Evolutionary conservation across 306 rosid species (phyloP), one percentile per base, ranked within the genome.

Genomic region (Prunus padus): DNA sequence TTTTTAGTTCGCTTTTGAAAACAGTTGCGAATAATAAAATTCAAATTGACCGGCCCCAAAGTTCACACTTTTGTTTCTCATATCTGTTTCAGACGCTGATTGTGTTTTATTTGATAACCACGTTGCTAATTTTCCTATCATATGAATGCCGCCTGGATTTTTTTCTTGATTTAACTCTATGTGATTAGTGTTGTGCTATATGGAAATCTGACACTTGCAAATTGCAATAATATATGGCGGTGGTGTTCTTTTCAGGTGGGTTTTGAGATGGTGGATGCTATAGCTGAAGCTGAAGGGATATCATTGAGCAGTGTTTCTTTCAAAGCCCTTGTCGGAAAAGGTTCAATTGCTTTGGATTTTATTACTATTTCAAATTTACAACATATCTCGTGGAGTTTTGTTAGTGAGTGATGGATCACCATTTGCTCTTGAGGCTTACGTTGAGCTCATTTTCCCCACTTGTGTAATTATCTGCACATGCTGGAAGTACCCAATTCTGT

Each of bases 221-320:
- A 37, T 37, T 37, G 42, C 42, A 37, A 37, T 37, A 37, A 11
- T 13, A 13, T 63, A n/a, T 14, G 23, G 47, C 33, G 74, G 66
- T 54, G 64, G 3, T 31, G 19, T 18, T 65, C 40, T 63, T 63
- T 76, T 86, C 83, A 94, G 98, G 95, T 92, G 85, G 98, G 98
- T 46, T 92, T 95, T 78, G 97, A 89, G 86, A 86, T 95, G 96
- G 92, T 95, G 84, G 97, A 95, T 83, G 42, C 89, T 69, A 88
- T 94, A 54, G 98, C 97, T 61, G 96, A 88, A 84, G 89, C 96
- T 80, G 96, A 92, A 85, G 95, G 96, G 78, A 92, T 92, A 67
- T 76, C 92, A 37, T 79, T 88, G 74, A 90, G 65, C 81, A 83
- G 82, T 3, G 89, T 88, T 79, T 90, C 97, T 74, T 90, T 91